Conservation (phyloP, 2,329 filamentous ascomycete species). For the Fusarium sp. region DNA sequence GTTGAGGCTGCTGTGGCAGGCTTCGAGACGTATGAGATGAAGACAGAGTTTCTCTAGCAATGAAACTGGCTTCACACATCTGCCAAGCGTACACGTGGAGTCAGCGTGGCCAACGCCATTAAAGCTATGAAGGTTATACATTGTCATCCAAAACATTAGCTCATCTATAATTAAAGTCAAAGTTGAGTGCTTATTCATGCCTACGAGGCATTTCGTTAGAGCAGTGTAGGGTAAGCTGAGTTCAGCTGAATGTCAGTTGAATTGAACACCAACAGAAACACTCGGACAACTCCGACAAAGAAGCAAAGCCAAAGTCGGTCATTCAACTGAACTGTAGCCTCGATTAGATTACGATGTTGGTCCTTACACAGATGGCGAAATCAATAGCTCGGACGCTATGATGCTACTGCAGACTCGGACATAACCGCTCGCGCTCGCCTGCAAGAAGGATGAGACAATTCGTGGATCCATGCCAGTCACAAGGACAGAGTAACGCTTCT, state of each 20-base stretch:
- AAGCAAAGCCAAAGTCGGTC: neutral
- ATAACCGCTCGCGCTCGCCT: conserved; percentile 31
- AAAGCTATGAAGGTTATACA: neutral
- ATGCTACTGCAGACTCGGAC: conserved; percentile 1
- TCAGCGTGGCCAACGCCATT: neutral
- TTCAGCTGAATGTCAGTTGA: neutral
- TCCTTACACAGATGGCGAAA: neutral
- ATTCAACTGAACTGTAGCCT: neutral
- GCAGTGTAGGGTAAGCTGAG: conserved; percentile 2
- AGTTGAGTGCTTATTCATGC: neutral
- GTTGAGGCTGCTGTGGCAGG: neutral
- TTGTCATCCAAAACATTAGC: neutral
- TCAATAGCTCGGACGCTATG: conserved; percentile 4
- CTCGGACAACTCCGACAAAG: neutral
- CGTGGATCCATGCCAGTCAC: conserved; percentile 17
- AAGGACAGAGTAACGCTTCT: conserved; percentile 8
- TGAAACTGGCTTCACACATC: neutral
- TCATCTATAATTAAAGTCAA: neutral
- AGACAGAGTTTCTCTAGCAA: neutral
- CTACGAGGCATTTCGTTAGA: neutral
- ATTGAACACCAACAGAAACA: neutral
- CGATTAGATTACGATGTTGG: neutral
- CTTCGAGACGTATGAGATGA: neutral
- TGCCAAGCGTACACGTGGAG: neutral
- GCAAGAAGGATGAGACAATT: conserved; percentile 22